Evolutionary conservation across 768 basidiomycete species (phyloP).

Genomic region (Tylopilus subfusipes): DNA sequence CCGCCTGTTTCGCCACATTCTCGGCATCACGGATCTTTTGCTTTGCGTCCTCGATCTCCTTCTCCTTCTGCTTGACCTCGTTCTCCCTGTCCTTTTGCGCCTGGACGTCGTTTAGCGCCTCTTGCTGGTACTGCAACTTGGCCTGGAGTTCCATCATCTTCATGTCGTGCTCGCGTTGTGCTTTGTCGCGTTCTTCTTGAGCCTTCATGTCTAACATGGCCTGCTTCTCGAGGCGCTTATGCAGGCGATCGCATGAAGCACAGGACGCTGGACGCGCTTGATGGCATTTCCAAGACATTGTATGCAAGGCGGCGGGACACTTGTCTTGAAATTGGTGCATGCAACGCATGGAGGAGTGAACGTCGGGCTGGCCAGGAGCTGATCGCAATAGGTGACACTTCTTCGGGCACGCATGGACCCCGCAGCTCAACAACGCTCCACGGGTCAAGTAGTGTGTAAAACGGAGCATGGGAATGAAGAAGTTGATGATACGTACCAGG

Average conservation of each 20-base stretch:
- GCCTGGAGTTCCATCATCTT: constrained; percentile 43
- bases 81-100: constrained; percentile 45
- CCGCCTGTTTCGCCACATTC: constrained; percentile 12
- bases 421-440: constrained; percentile 13
- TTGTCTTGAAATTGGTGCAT: constrained; percentile 30
- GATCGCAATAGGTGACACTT: constrained; percentile 57
- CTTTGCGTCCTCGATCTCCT: constrained; percentile 41
- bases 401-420: constrained; percentile 49
- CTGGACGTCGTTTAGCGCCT: constrained; percentile 35
- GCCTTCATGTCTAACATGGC: constrained; percentile 38
- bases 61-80: constrained; percentile 36
- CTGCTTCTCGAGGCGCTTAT: constrained; percentile 40
- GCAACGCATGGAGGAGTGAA: constrained; percentile 40
- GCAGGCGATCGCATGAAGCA: constrained; percentile 42
- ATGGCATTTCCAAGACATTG: constrained; percentile 43
- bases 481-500: constrained; percentile 45
- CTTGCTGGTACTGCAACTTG: constrained; percentile 32
- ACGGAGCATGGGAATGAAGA: neutral
- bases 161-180: constrained; percentile 40
- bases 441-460: constrained; percentile 4
- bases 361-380: constrained; percentile 40
- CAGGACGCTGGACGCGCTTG: constrained; percentile 40
- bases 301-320: constrained; percentile 46
- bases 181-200: constrained; percentile 44
- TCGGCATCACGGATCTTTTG: constrained; percentile 12